phyloP scores from a whole-genome alignment of 1,284 basidiomycete species.

The Hymenochaete sp. region DNA sequence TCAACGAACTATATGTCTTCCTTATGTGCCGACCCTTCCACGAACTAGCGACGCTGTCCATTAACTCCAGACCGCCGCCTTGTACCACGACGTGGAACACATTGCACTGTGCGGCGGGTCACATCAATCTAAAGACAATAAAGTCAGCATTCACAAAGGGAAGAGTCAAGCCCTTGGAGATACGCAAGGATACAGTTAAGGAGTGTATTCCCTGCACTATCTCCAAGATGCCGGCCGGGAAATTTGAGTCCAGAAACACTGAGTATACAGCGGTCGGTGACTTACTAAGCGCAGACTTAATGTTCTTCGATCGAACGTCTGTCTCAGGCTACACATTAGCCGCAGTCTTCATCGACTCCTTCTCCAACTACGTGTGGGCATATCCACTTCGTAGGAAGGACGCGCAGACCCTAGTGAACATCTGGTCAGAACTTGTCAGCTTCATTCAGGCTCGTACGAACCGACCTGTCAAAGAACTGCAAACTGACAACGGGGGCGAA shows the following conservation, averaged over 20 bases:
- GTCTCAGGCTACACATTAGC: too few relatives aligned
- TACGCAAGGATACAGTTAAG: too few relatives aligned
- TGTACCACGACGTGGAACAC: too few relatives aligned
- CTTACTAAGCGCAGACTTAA: background rate
- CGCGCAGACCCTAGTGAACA: background rate
- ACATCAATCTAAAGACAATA: too few relatives aligned
- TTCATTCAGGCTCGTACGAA: background rate
- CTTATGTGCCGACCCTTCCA: too few relatives aligned
- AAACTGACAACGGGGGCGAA: slow-evolving; percentile 12
- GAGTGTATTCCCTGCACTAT: background rate
- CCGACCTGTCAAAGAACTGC: background rate
- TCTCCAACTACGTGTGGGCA: background rate
- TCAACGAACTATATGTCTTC: too few relatives aligned
- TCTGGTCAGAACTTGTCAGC: background rate
- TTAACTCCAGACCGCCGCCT: too few relatives aligned
- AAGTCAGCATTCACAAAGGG: too few relatives aligned
- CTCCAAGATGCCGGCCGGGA: background rate
- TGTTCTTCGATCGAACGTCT: too few relatives aligned
- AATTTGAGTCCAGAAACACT: background rate
- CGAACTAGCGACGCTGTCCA: too few relatives aligned
- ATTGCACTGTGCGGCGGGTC: too few relatives aligned
- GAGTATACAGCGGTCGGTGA: background rate
- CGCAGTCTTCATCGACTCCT: slow-evolving; percentile 2
- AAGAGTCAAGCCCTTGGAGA: too few relatives aligned
- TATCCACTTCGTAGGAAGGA: background rate